These are phyloP conservation scores for Ogataea pilisensis DNA, from an alignment of 805 yeast species.

Conservation along the genomic window DNA sequence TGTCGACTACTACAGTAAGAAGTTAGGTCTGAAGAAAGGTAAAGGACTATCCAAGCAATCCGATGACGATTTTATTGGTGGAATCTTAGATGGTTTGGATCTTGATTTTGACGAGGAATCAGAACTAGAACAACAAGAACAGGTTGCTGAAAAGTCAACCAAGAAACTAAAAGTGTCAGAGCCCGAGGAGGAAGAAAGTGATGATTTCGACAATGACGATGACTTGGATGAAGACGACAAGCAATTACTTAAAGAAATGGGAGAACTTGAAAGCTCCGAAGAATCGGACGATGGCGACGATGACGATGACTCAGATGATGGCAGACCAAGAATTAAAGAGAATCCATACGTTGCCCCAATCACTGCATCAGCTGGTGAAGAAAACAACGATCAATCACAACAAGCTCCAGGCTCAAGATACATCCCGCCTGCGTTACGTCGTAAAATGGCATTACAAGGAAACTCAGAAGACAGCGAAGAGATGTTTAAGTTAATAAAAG, in stretches of 20 bases:
- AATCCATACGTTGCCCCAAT: conserved; percentile 75
- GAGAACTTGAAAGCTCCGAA: conserved; percentile 23
- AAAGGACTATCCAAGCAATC: conserved; percentile 46
- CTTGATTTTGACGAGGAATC: conserved; percentile 33
- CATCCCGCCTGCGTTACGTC: conserved; percentile 84
- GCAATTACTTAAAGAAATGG: conserved; percentile 29
- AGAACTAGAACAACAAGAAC: background rate
- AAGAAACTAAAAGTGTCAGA: conserved; percentile 14
- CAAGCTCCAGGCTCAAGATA: conserved; percentile 42
- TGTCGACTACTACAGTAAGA: conserved; percentile 76
- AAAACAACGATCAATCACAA: conserved; percentile 15
- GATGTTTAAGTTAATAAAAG: conserved; percentile 46
- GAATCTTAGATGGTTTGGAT: conserved; percentile 75
- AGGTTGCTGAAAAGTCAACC: background rate
- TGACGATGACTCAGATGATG: conserved; percentile 20
- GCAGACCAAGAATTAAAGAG: conserved; percentile 41
- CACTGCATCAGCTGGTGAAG: background rate
- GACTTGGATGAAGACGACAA: conserved; percentile 31
- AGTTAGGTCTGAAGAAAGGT: conserved; percentile 63
- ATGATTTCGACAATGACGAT: conserved; percentile 30
- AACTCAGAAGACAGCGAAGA: conserved; percentile 39
- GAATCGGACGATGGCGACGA: conserved; percentile 17
- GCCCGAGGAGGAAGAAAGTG: too few relatives aligned
- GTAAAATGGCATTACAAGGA: conserved; percentile 38
- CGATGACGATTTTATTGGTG: conserved; percentile 77